These are phyloP conservation scores for Amphirosellinia nigrospora DNA, from an alignment of 495 filamentous ascomycete species.

Conservation along the genomic window DNA sequence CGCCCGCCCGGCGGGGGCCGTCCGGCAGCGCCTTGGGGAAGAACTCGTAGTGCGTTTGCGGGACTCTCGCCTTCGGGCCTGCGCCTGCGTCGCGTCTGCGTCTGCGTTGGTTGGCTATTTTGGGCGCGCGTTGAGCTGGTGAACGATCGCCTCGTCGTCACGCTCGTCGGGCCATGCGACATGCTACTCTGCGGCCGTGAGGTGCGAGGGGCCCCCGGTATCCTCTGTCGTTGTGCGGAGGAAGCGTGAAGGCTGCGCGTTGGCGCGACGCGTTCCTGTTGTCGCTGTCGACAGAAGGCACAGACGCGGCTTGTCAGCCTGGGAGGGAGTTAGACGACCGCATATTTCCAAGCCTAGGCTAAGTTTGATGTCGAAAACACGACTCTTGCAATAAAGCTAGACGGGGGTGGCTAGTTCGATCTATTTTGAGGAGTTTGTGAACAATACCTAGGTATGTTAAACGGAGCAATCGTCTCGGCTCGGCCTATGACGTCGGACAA, in stretches of 20 bases:
- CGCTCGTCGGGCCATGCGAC: background rate
- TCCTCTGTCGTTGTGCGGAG: background rate
- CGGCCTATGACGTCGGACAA: slow-evolving; percentile 22
- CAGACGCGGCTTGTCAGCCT: slow-evolving; percentile 32
- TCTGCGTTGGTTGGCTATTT: background rate
- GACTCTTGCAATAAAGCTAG: background rate
- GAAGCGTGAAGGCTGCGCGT: slow-evolving; percentile 6
- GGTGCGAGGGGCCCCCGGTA: background rate
- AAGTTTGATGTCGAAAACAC: background rate
- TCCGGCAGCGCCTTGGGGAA: slow-evolving; percentile 82
- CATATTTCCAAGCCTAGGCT: slow-evolving; percentile 26
- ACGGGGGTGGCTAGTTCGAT: background rate
- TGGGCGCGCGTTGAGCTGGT: background rate
- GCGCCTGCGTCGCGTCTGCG: background rate
- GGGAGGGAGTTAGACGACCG: slow-evolving; percentile 25
- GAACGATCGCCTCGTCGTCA: background rate
- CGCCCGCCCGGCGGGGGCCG: slow-evolving; percentile 76
- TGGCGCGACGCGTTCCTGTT: slow-evolving; percentile 15
- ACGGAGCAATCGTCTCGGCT: slow-evolving; percentile 5
- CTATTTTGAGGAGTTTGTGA: background rate
- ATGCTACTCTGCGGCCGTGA: background rate
- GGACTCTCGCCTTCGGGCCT: background rate
- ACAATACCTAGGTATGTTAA: background rate
- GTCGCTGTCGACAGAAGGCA: slow-evolving; percentile 34
- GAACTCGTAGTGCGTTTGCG: slow-evolving; percentile 75